Conservation (phyloP, 805 yeast genomes). For the Spathaspora sp. region DNA sequence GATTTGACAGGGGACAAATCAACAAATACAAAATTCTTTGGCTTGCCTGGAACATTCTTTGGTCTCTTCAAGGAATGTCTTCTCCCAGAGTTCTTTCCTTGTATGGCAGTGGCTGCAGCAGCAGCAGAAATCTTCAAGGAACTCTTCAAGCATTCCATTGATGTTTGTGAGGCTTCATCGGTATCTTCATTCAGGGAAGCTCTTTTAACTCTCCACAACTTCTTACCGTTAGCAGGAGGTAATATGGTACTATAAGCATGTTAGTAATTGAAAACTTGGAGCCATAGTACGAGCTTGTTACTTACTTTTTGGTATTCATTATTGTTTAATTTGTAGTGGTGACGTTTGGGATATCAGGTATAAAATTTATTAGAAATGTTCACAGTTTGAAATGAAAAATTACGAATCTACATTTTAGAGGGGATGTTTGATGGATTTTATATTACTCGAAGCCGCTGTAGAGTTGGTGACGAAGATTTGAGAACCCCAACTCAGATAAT, state of each 20-base stretch:
- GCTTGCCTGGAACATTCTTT: constrained; percentile 42
- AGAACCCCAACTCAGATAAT: neutral
- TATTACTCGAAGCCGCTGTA: neutral
- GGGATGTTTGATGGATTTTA: neutral
- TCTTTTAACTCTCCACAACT: constrained; percentile 43
- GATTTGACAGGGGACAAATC: constrained; percentile 40
- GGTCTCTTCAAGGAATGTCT: constrained; percentile 43
- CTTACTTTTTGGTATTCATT: constrained; percentile 11
- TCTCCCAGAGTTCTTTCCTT: constrained; percentile 27
- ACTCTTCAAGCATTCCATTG: constrained; percentile 38
- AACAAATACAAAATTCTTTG: constrained; percentile 43
- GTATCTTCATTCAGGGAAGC: constrained; percentile 11
- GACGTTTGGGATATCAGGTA: neutral
- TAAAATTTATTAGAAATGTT: neutral
- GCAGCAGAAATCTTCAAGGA: constrained; percentile 40
- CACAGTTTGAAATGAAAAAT: neutral
- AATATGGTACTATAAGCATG: constrained; percentile 9
- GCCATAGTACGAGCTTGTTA: neutral
- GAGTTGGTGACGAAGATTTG: neutral
- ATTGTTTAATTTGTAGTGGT: neutral
- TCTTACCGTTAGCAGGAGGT: constrained; percentile 45
- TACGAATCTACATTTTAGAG: neutral
- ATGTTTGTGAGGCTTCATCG: constrained; percentile 12
- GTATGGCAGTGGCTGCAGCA: constrained; percentile 38
- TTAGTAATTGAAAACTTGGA: neutral